Conservation (phyloP, 805 yeast genomes). For the Lipomyces anomalus region DNA sequence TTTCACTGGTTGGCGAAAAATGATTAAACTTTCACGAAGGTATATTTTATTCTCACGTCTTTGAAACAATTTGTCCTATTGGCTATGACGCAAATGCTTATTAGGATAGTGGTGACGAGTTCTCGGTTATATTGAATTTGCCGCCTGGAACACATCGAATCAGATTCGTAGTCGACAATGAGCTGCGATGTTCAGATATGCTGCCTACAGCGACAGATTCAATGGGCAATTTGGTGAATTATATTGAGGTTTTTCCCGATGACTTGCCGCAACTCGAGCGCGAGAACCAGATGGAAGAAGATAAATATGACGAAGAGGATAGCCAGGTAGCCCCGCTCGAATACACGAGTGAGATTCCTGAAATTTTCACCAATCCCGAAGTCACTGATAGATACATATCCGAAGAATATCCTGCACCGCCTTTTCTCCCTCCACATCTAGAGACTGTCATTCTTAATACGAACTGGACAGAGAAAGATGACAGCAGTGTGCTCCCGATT, state of each 20-base stretch:
- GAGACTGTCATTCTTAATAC: slow-evolving; percentile 85
- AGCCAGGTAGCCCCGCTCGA: slow-evolving; percentile 18
- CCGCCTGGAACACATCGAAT: slow-evolving; percentile 92
- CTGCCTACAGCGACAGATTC: slow-evolving; percentile 97
- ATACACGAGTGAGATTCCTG: slow-evolving; percentile 39
- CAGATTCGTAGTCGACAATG: slow-evolving; percentile 90
- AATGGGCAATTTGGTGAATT: slow-evolving; percentile 91
- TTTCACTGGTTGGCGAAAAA: slow-evolving; percentile 96
- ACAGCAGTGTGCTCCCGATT: slow-evolving; percentile 81
- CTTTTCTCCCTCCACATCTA: slow-evolving; percentile 93
- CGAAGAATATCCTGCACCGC: slow-evolving; percentile 66
- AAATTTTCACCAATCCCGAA: slow-evolving; percentile 39
- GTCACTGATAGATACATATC: slow-evolving; percentile 37
- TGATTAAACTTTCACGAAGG: slow-evolving; percentile 63
- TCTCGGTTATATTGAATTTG: slow-evolving; percentile 64
- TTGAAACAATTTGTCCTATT: neutral
- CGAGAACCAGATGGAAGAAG: slow-evolving; percentile 20
- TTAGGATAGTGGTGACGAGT: slow-evolving; percentile 32
- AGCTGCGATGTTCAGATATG: slow-evolving; percentile 77
- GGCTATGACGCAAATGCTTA: no score
- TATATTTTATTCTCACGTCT: neutral
- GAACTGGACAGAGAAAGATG: slow-evolving; percentile 64
- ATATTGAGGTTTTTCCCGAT: slow-evolving; percentile 56
- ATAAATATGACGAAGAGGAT: slow-evolving; percentile 20
- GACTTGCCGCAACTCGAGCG: slow-evolving; percentile 25